A percentile compares a stretch with the other conserved stretches of the same genome.
phyloP scores from a whole-genome alignment of 148 eudicot genomes.

The Chenopodium quinoa region DNA sequence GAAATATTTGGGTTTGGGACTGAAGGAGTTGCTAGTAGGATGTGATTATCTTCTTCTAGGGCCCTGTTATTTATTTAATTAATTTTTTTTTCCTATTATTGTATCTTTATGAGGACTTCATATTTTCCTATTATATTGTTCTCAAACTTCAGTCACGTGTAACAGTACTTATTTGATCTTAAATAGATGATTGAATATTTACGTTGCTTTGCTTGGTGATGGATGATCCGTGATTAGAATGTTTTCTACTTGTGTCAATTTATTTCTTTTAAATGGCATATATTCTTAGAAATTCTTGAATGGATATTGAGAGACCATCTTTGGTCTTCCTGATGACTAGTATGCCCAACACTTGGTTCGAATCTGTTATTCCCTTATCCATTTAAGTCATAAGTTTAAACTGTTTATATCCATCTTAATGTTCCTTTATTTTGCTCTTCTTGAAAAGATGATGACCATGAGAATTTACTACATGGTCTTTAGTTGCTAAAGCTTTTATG shows the following conservation, averaged over 20 bases:
- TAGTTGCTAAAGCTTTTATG: conserved; percentile 12
- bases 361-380: background rate
- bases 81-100: background rate
- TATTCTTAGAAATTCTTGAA: too few relatives aligned
- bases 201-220: background rate
- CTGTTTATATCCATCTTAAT: background rate
- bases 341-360: background rate
- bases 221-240: too few relatives aligned
- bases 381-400: background rate
- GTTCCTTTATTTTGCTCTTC: background rate
- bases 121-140: background rate
- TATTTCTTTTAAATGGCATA: too few relatives aligned
- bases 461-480: background rate
- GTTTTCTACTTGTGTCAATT: too few relatives aligned
- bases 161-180: background rate
- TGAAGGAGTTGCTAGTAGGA: background rate
- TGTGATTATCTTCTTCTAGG: background rate
- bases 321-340: background rate
- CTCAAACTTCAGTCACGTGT: background rate
- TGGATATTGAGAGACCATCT: too few relatives aligned
- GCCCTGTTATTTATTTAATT: background rate
- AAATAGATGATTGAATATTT: background rate
- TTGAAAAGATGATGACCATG: background rate
- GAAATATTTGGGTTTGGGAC: background rate
- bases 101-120: background rate